Evolutionary conservation across 139 green algal species (phyloP).

Genomic region (Tetradesmus lagerheimii): DNA sequence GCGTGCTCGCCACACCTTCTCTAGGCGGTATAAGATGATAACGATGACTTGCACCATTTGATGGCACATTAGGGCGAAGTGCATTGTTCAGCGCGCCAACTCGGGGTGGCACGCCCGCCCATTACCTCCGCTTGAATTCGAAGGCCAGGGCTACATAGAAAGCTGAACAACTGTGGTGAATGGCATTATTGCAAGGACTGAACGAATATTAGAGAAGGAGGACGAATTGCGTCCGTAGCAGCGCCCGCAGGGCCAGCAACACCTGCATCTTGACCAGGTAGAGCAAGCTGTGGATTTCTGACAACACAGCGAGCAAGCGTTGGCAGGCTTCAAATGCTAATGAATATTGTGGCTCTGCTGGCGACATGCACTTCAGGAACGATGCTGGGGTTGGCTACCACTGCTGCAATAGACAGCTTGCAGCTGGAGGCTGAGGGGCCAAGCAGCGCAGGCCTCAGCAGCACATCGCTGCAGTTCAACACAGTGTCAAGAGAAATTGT

Average conservation of each 20-base stretch:
- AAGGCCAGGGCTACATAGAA: no score
- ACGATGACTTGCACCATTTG: no score
- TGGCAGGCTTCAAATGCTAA: no score
- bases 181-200: no score
- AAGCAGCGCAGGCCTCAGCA: background rate
- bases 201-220: no score
- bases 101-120: background rate
- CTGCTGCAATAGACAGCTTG: background rate
- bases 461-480: background rate
- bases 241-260: background rate
- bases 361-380: background rate
- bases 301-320: no score
- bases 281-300: no score
- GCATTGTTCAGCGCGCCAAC: background rate
- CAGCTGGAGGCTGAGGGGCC: background rate
- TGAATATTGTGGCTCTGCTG: no score
- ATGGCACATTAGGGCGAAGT: background rate
- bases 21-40: no score
- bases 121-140: background rate
- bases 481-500: background rate
- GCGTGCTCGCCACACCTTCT: background rate
- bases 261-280: background rate
- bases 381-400: background rate
- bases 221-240: background rate
- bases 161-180: no score